Percentiles rank a stretch among this genome's conserved stretches.
Conservation (phyloP, 2,329 filamentous ascomycete species). For the Hymenotorrendiella dingleyae region DNA sequence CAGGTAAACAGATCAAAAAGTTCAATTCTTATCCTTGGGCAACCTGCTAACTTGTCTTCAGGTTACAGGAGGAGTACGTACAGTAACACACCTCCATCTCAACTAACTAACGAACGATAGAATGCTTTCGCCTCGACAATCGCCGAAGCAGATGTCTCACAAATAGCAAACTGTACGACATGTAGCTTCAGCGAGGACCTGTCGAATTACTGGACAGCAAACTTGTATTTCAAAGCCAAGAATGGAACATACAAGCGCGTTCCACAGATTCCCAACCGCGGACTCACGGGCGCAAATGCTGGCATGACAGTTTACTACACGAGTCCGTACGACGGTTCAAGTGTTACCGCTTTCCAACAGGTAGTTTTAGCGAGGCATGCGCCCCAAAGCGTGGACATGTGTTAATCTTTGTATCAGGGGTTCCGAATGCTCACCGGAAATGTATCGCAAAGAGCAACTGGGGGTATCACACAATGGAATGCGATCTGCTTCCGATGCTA, state of each 20-base stretch:
- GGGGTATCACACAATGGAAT: constrained; percentile 8
- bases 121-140: constrained; percentile 37
- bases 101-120: not conserved
- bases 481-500: constrained; percentile 12
- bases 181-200: constrained; percentile 32
- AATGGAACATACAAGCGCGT: constrained; percentile 29
- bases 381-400: too few relatives aligned
- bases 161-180: constrained; percentile 27
- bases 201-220: constrained; percentile 31
- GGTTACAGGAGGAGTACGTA: constrained; percentile 7
- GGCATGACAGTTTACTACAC: constrained; percentile 35
- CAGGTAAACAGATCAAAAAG: constrained; percentile 4
- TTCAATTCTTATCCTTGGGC: not conserved
- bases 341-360: constrained; percentile 37
- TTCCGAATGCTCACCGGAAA: constrained; percentile 10
- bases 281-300: constrained; percentile 29
- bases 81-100: not conserved
- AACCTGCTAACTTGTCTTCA: not conserved
- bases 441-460: not conserved
- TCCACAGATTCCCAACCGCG: constrained; percentile 29
- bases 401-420: constrained; percentile 1
- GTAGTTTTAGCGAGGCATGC: not conserved
- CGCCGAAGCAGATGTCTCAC: constrained; percentile 19
- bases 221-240: constrained; percentile 24
- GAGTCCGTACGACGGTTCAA: constrained; percentile 27